These are phyloP conservation scores for Kondoa malvinella DNA, from an alignment of 768 basidiomycete genomes.

Conservation along the genomic window DNA sequence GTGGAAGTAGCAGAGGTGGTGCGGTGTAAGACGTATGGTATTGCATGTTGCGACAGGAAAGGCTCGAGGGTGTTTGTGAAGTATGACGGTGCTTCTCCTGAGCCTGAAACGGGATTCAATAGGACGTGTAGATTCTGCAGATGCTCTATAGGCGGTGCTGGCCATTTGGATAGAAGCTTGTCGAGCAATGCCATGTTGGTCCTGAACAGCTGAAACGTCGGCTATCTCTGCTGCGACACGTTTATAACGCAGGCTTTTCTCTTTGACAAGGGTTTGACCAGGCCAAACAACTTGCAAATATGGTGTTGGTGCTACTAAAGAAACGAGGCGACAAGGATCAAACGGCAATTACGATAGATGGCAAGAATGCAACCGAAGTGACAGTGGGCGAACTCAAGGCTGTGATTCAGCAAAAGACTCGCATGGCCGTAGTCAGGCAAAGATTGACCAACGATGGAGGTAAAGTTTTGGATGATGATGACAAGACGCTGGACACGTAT, in stretches of 20 bases:
- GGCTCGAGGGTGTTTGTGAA: neutral
- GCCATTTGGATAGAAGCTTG: too few species aligned
- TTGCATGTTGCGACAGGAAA: neutral
- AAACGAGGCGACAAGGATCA: neutral
- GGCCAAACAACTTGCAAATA: neutral
- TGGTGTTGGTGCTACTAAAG: slow-evolving; percentile 1
- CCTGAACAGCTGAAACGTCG: too few species aligned
- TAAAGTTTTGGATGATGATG: slow-evolving; percentile 48
- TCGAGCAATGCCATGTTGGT: neutral
- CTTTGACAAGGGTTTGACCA: too few species aligned
- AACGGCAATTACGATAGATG: neutral
- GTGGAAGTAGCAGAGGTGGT: neutral
- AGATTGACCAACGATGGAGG: slow-evolving; percentile 41
- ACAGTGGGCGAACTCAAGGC: neutral
- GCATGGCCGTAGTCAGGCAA: slow-evolving; percentile 13
- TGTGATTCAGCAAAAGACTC: neutral
- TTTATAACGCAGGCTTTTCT: too few species aligned
- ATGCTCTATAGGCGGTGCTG: neutral
- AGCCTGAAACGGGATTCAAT: neutral
- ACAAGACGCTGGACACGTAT: slow-evolving; percentile 43
- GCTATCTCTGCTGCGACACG: too few species aligned
- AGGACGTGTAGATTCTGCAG: neutral
- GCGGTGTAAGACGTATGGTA: neutral
- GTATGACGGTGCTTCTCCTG: neutral
- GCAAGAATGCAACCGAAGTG: neutral